A percentile compares a stretch with the other conserved stretches of the same genome.
These are phyloP conservation scores for Verticillium nubilum DNA, from an alignment of 2,329 filamentous ascomycete genomes.

Conservation along the genomic window DNA sequence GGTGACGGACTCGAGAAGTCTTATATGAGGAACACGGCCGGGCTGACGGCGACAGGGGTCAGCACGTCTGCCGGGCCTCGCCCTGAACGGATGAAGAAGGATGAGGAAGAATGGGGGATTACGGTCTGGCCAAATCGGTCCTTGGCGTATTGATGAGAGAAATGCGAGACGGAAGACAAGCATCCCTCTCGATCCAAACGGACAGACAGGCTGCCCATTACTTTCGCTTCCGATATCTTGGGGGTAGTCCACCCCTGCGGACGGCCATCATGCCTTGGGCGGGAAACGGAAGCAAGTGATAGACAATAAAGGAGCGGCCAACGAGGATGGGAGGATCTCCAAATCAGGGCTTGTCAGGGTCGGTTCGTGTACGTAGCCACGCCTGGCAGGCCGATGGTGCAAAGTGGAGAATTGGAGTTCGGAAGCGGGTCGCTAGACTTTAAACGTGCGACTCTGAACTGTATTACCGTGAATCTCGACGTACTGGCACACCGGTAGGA, in stretches of 20 bases:
- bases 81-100: not conserved
- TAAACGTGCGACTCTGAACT: constrained; percentile 12
- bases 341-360: constrained; percentile 10
- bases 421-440: constrained; percentile 23
- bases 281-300: constrained; percentile 4
- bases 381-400: constrained; percentile 17
- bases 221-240: not conserved
- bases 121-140: not conserved
- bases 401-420: constrained; percentile 12
- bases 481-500: constrained; percentile 32
- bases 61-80: not conserved
- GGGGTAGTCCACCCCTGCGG: not conserved
- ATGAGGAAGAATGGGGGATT: not conserved
- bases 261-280: not conserved
- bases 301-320: constrained; percentile 2
- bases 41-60: not conserved
- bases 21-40: not conserved
- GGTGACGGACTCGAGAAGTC: not conserved
- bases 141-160: not conserved
- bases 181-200: not conserved
- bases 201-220: not conserved
- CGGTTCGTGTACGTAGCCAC: constrained; percentile 17
- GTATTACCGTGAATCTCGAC: constrained; percentile 21
- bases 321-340: constrained; percentile 7
- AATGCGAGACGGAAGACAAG: not conserved